These are phyloP conservation scores for Lolium perenne DNA, from an alignment of 176 grass and related monocot genomes.

Conservation along the genomic window DNA sequence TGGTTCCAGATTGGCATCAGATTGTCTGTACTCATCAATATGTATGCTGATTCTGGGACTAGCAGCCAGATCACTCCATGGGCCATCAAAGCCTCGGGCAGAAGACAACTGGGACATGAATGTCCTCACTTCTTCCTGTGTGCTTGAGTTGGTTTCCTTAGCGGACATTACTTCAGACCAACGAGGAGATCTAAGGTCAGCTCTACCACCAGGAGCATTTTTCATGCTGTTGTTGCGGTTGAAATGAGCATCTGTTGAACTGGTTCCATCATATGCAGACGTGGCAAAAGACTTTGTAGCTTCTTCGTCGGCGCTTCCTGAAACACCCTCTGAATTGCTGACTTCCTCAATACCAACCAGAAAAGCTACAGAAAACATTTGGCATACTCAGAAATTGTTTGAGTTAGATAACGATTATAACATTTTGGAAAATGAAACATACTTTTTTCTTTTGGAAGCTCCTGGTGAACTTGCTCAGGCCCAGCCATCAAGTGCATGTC, in stretches of 20 bases:
- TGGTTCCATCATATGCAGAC: slow-evolving; percentile 33
- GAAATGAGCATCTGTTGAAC: slow-evolving; percentile 26
- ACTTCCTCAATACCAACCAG: slow-evolving; percentile 50
- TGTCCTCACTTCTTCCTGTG: slow-evolving; percentile 80
- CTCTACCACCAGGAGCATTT: slow-evolving; percentile 39
- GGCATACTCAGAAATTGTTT: slow-evolving; percentile 44
- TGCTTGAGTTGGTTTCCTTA: slow-evolving; percentile 70
- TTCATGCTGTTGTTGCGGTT: slow-evolving; percentile 42
- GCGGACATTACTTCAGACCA: slow-evolving; percentile 82
- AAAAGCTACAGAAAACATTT: slow-evolving; percentile 50
- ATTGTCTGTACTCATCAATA: slow-evolving; percentile 61
- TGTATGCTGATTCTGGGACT: slow-evolving; percentile 59
- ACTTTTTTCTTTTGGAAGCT: slow-evolving; percentile 63
- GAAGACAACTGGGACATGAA: slow-evolving; percentile 81
- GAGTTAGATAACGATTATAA: slow-evolving; percentile 43
- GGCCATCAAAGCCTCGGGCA: slow-evolving; percentile 45
- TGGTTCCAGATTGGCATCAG: slow-evolving; percentile 60
- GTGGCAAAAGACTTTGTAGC: slow-evolving; percentile 31
- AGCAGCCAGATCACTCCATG: slow-evolving; percentile 42
- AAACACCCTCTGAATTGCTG: slow-evolving; percentile 33
- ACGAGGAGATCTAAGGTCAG: slow-evolving; percentile 62
- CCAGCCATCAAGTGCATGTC: not conserved
- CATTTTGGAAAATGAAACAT: slow-evolving; percentile 50
- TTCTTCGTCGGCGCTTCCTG: slow-evolving; percentile 33
- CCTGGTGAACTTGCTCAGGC: slow-evolving; percentile 41